Conservation (phyloP, 2,329 filamentous ascomycete species). For the Pseudocercospora vitis region DNA sequence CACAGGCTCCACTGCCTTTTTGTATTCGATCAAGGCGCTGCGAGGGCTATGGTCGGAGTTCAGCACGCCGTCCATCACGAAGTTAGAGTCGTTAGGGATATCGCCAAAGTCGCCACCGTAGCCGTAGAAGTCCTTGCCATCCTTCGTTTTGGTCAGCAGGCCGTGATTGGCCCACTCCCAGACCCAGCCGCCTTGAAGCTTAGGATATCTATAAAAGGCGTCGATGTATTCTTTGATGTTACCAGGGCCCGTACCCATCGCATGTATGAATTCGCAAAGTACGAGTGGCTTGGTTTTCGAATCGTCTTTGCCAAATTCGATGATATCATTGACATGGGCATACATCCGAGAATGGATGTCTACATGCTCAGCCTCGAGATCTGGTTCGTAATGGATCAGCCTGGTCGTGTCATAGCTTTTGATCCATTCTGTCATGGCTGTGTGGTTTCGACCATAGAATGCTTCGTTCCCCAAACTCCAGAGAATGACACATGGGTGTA, state of each 20-base stretch:
- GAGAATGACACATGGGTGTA: constrained; percentile 68
- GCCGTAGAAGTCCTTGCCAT: constrained; percentile 43
- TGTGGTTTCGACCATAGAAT: constrained; percentile 68
- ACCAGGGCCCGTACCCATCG: constrained; percentile 75
- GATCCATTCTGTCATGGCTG: constrained; percentile 65
- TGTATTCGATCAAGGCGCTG: constrained; percentile 45
- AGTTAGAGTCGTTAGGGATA: constrained; percentile 44
- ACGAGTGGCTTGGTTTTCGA: constrained; percentile 55
- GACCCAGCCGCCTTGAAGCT: constrained; percentile 62
- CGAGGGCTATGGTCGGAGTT: constrained; percentile 45
- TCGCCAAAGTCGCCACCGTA: constrained; percentile 49
- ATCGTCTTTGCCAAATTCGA: constrained; percentile 47
- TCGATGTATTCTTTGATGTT: constrained; percentile 67
- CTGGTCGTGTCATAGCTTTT: constrained; percentile 59
- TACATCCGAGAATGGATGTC: constrained; percentile 73
- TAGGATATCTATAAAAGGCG: constrained; percentile 60
- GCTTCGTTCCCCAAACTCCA: constrained; percentile 75
- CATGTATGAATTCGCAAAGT: constrained; percentile 57
- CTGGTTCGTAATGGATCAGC: constrained; percentile 67
- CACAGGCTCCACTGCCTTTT: constrained; percentile 48
- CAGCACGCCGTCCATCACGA: constrained; percentile 48
- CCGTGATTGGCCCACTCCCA: constrained; percentile 52
- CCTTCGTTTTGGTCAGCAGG: constrained; percentile 42
- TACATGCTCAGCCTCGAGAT: constrained; percentile 58
- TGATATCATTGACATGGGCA: constrained; percentile 54